Evolutionary conservation across 108 stramenopile genomes (phyloP).

Genomic region (Licmophora abbreviata): DNA sequence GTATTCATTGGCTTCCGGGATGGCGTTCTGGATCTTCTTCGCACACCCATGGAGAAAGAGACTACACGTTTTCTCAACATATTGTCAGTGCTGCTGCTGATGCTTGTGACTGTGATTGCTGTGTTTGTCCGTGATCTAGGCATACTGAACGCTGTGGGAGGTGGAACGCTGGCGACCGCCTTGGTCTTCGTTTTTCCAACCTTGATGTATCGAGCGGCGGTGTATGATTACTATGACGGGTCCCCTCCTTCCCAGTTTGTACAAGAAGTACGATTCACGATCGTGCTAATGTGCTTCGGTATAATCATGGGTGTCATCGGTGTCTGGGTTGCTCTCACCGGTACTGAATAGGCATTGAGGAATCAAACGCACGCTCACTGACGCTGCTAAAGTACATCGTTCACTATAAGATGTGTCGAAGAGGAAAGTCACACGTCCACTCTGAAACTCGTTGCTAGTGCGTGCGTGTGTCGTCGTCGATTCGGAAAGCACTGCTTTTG

Average conservation of each 20-base stretch:
- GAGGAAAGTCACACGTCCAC: no score
- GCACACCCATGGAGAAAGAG: constrained; percentile 43
- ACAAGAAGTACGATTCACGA: neutral
- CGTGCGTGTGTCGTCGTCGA: no score
- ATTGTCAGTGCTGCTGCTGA: constrained; percentile 35
- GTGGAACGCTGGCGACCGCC: constrained; percentile 68
- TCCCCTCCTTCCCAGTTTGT: neutral
- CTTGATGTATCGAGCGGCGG: constrained; percentile 41
- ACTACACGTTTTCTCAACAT: constrained; percentile 52
- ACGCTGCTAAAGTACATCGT: no score
- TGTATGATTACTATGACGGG: neutral
- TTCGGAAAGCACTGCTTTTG: no score
- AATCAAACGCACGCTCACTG: no score
- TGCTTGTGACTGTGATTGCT: constrained; percentile 29
- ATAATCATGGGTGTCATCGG: neutral
- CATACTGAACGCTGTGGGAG: constrained; percentile 66
- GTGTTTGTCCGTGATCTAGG: constrained; percentile 43
- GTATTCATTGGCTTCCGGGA: constrained; percentile 83
- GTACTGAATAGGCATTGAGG: neutral
- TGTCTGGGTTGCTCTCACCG: neutral
- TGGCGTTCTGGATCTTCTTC: constrained; percentile 58
- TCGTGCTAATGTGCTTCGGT: neutral
- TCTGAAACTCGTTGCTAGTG: no score
- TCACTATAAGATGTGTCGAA: no score
- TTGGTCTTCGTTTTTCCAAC: constrained; percentile 82